These are phyloP conservation scores for Ceratopteris richardii DNA, from an alignment of 75 land plant species.

Conservation along the genomic window DNA sequence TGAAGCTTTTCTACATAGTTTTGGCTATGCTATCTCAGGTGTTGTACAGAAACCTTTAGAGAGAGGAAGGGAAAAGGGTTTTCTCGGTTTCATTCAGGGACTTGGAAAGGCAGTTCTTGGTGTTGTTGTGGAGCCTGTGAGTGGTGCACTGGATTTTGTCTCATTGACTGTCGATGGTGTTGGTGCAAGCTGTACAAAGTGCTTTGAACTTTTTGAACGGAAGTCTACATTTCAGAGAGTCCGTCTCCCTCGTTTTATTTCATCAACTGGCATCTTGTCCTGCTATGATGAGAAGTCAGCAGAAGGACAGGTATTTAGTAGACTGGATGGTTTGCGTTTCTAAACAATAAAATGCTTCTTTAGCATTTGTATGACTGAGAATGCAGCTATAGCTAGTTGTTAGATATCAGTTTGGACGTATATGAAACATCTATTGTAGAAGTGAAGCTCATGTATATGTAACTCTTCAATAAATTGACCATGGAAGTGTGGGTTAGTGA, in stretches of 20 bases:
- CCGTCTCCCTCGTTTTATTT: constrained; percentile 76
- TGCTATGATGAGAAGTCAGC: constrained; percentile 75
- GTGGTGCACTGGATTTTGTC: constrained; percentile 87
- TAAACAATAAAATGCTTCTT: no score
- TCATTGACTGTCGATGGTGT: constrained; percentile 90
- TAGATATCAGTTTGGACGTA: no score
- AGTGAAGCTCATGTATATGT: no score
- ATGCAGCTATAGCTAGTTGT: no score
- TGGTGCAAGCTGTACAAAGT: constrained; percentile 73
- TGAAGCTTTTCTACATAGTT: constrained; percentile 90
- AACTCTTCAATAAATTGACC: no score
- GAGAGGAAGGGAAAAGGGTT: constrained; percentile 70
- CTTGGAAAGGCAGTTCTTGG: constrained; percentile 78
- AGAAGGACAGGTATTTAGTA: constrained; percentile 64
- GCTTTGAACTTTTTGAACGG: constrained; percentile 54
- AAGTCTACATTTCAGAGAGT: constrained; percentile 45
- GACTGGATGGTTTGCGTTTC: no score
- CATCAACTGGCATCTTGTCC: constrained; percentile 50
- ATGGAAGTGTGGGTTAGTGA: no score
- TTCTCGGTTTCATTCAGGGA: constrained; percentile 82
- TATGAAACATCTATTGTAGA: no score
- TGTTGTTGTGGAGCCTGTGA: constrained; percentile 70
- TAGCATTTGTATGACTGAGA: no score
- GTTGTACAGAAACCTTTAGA: constrained; percentile 74
- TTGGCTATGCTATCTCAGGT: constrained; percentile 95